Percentiles rank a stretch among this genome's conserved stretches.
Conservation (phyloP, 768 basidiomycete genomes). For the Phallus indusiatus region DNA sequence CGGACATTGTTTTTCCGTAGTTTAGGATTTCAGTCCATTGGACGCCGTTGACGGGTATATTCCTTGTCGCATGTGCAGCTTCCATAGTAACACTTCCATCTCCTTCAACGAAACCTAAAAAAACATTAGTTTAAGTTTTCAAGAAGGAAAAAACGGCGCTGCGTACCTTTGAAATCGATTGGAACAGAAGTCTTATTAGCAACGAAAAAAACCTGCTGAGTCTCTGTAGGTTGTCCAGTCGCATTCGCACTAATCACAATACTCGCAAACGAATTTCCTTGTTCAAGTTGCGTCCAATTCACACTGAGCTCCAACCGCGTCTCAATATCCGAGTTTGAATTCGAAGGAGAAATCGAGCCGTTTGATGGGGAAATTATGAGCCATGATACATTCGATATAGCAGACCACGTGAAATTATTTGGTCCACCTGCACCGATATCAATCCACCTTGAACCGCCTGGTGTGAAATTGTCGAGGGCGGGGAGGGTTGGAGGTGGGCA, state of each 20-base stretch:
- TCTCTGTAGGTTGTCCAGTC: slow-evolving; percentile 26
- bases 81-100: slow-evolving; percentile 58
- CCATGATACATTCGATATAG: slow-evolving; percentile 43
- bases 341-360: slow-evolving; percentile 39
- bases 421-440: slow-evolving; percentile 57
- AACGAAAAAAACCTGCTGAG: slow-evolving; percentile 18
- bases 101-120: slow-evolving; percentile 49
- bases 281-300: slow-evolving; percentile 44
- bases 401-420: slow-evolving; percentile 44
- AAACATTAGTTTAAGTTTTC: no score
- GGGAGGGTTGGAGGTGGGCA: slow-evolving; percentile 39
- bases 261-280: slow-evolving; percentile 27
- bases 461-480: slow-evolving; percentile 46
- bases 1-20: slow-evolving; percentile 51
- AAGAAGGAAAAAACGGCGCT: no score
- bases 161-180: slow-evolving; percentile 39
- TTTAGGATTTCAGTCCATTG: slow-evolving; percentile 52
- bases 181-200: slow-evolving; percentile 28
- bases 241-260: slow-evolving; percentile 41
- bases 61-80: slow-evolving; percentile 46
- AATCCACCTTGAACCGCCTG: slow-evolving; percentile 43
- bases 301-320: slow-evolving; percentile 49
- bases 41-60: slow-evolving; percentile 38
- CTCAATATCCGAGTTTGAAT: no score
- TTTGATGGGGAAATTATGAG: slow-evolving; percentile 34